Percentiles rank a stretch among this genome's conserved stretches.
These are phyloP conservation scores for Colletotrichum acutatum DNA, from an alignment of 2,329 filamentous ascomycete genomes.

Conservation along the genomic window DNA sequence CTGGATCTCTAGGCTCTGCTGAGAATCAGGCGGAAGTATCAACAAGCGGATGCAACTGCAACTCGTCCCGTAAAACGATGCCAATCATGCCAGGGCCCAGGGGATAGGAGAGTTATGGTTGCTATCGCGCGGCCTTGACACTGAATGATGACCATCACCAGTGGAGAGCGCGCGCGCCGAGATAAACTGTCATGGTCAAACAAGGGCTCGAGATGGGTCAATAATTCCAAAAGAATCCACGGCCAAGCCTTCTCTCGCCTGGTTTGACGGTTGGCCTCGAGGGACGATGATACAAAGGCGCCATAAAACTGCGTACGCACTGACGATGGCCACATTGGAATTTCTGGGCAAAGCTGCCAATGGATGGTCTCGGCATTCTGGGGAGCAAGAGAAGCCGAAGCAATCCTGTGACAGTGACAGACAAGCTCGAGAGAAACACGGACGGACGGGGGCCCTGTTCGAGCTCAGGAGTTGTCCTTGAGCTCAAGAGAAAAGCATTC, in stretches of 20 bases:
- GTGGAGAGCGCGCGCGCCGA: slow-evolving; percentile 5
- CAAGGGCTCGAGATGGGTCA: not conserved
- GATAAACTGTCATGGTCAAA: not conserved
- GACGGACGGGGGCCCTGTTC: slow-evolving; percentile 31
- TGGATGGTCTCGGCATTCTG: slow-evolving; percentile 3
- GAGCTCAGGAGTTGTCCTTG: not conserved
- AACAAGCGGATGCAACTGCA: slow-evolving; percentile 22
- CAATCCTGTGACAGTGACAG: slow-evolving; percentile 47
- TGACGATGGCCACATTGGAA: slow-evolving; percentile 12
- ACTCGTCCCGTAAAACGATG: slow-evolving; percentile 9
- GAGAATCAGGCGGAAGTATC: not conserved
- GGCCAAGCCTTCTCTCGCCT: slow-evolving; percentile 3
- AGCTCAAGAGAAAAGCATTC: not conserved
- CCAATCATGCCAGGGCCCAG: not conserved
- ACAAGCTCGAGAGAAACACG: slow-evolving; percentile 40
- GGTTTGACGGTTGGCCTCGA: not conserved
- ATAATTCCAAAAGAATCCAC: not conserved
- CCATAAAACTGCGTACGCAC: slow-evolving; percentile 6
- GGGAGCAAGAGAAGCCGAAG: slow-evolving; percentile 50
- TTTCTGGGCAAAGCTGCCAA: not conserved
- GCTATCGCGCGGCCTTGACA: not conserved
- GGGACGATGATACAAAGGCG: not conserved
- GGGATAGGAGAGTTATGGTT: not conserved
- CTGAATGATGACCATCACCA: not conserved
- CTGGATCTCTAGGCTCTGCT: not conserved